Evolutionary conservation across 1,284 basidiomycete species (phyloP).

Genomic region (Fomes fomentarius): DNA sequence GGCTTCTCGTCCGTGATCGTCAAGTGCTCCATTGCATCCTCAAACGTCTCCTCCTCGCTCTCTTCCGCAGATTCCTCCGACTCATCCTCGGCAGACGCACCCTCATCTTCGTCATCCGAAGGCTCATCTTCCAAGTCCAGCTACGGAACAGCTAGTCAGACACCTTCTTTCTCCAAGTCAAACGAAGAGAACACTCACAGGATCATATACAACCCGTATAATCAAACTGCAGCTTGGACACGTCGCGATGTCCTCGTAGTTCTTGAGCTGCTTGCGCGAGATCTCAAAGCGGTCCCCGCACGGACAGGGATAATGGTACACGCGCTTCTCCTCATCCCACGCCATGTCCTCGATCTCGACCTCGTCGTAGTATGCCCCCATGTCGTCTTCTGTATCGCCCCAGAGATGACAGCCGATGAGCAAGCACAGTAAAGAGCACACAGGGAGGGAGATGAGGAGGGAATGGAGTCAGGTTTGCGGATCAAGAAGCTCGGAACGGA

Average conservation of each 20-base stretch:
- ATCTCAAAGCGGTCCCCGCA: slow-evolving; percentile 99
- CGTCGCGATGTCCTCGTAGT: slow-evolving; percentile 95
- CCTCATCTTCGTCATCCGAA: slow-evolving; percentile 50
- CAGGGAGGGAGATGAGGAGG: slow-evolving; percentile 1
- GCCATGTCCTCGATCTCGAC: slow-evolving; percentile 96
- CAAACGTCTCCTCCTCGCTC: slow-evolving; percentile 53
- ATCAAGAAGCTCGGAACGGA: neutral
- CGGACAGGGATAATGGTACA: slow-evolving; percentile 97
- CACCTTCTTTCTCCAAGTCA: neutral
- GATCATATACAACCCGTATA: slow-evolving; percentile 94
- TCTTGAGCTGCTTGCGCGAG: slow-evolving; percentile 81
- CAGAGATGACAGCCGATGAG: neutral
- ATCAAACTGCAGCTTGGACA: slow-evolving; percentile 97
- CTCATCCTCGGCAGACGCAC: slow-evolving; percentile 31
- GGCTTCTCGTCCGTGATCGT: slow-evolving; percentile 44
- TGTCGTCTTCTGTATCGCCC: slow-evolving; percentile 30
- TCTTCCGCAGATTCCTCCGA: slow-evolving; percentile 41
- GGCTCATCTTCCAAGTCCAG: slow-evolving; percentile 75
- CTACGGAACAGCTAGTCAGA: slow-evolving; percentile 37
- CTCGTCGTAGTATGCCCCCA: slow-evolving; percentile 89
- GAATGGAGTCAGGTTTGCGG: slow-evolving; percentile 7
- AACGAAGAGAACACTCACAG: slow-evolving; percentile 61
- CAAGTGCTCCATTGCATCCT: slow-evolving; percentile 69
- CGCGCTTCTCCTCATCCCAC: slow-evolving; percentile 83
- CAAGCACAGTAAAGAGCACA: neutral